Evolutionary conservation across 176 grass and related monocot genomes (phyloP), one percentile per base, ranked within the genome.

Genomic region (Thinopyrum elongatum): DNA sequence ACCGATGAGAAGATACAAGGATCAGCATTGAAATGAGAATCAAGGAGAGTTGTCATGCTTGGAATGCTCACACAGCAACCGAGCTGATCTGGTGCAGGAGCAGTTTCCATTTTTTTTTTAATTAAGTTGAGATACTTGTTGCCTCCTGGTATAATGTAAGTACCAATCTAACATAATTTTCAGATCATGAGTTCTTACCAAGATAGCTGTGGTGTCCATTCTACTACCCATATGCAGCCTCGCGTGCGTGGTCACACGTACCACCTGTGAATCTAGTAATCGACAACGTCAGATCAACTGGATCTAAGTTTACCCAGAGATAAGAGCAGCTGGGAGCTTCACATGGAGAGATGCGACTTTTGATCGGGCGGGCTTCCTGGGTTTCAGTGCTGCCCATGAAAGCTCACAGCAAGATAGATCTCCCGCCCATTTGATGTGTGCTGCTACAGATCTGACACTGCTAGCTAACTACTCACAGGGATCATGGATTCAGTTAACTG

Each of bases 331-430:
- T 27, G 26, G 47, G 77, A 46, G 72, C 74, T 68, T 80, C 85
- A 80, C 77, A 76, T 76, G 25, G 79, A 36, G 35, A 25, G 59
- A 58, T 58, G 36, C 27, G 63, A 59, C 27, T 60, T 83, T 19
- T 53, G 49, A 35, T 22, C 6, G 22, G 33, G 53, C 28, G 6
- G 35, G 12, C 33, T 60, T 53, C 47, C 16, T 72, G 28, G 65
- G 62, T 82, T 55, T 14, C 19, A 41, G 44, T 55, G 51, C 47
- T 17, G 47, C 47, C 47, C 47, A 49, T 49, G 47, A 49, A 49
- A 49, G 47, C 47, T 14, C 15, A 49, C 47, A 17, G 47, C 47
- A 2, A 16, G 15, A 16, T 49, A 49, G 47, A 5, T 49, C 47
- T 49, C 47, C 47, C 47, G 14, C 5, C 47, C 47, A 49, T 49